Conservation (phyloP, 306 rosid genomes). For the Prunus armeniaca region DNA sequence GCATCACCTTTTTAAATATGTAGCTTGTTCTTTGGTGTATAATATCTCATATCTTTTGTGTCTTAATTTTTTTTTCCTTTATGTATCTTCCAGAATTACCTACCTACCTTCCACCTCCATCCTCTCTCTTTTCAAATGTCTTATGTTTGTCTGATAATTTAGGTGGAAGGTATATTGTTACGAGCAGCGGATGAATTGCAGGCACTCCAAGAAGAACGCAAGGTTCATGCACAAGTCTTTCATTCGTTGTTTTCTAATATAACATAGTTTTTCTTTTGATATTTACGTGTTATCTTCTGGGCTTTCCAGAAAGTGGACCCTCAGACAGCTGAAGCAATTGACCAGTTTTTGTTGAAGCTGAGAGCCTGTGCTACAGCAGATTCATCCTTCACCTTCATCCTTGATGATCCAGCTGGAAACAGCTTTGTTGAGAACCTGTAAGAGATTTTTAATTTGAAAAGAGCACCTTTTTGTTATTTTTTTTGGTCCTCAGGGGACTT, state of each 20-base stretch:
- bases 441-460: conserved; percentile 29
- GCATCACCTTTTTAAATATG: not conserved
- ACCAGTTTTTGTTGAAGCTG: conserved; percentile 72
- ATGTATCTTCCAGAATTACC: not conserved
- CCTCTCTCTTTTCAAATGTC: not conserved
- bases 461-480: not conserved
- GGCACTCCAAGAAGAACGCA: conserved; percentile 91
- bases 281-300: conserved; percentile 29
- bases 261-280: not conserved
- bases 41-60: not conserved
- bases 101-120: not conserved
- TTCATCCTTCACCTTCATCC: conserved; percentile 59
- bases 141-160: conserved; percentile 24
- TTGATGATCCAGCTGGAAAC: conserved; percentile 98
- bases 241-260: not conserved
- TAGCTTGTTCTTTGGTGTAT: not conserved
- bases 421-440: conserved; percentile 96
- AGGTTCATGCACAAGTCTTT: conserved; percentile 33
- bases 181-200: conserved; percentile 79
- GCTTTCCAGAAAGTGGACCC: conserved; percentile 69
- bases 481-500: not conserved
- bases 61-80: not conserved
- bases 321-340: conserved; percentile 81
- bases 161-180: conserved; percentile 88
- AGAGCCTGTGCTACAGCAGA: conserved; percentile 70